Base-by-base conservation (phyloP, 352 stramenopile genomes). In the Phytophthora multivora region DNA sequence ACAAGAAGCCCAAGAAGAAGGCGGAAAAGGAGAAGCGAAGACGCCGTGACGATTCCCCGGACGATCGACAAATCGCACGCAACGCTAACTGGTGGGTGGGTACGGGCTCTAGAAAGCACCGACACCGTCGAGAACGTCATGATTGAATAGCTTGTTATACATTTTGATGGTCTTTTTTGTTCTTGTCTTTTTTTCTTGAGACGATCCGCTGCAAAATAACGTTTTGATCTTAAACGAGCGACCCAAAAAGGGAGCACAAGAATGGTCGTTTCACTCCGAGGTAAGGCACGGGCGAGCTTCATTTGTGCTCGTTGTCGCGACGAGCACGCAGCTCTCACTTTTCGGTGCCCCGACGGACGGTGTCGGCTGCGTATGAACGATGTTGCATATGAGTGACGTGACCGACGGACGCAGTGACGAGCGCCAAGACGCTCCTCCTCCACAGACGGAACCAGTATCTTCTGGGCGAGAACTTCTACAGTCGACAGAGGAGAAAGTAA, bases 61-160 rank as follows among this genome's bases (percentile, higher is more conserved):
- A 46, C 1, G 13, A 35, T 4, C 53, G 56, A n/a, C 25, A 25
- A 12, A 10, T 7, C 13, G 9, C 35, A 13, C 6, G 15, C 21
- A 71, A 62, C 21, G 50, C 66, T 4, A 74, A 74, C 23, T 74
- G 66, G 66, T 68, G 66, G 61, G 18, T 74, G 2, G 66, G 71
- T 50, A 39, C 63, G 4, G 35, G 25, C 0, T 9, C 50, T 11
- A 61, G 2, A 2, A 66, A 69, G 30, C 47, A 30, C 15, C 26
- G 35, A n/a, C 31, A 58, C 25, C 51, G 63, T 31, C 33, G 19
- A 61, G 56, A 33, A 39, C 46, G 46, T 31, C 31, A 56, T n/a
- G 25, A 30, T 23, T 53, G 18, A 67, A 35, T 36, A 25, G n/a
- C n/a, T n/a, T n/a, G n/a, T n/a, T n/a, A n/a, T n/a, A n/a, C n/a